Base-by-base conservation (phyloP, 805 yeast species). In the Metschnikowia chrysomelidarum region DNA sequence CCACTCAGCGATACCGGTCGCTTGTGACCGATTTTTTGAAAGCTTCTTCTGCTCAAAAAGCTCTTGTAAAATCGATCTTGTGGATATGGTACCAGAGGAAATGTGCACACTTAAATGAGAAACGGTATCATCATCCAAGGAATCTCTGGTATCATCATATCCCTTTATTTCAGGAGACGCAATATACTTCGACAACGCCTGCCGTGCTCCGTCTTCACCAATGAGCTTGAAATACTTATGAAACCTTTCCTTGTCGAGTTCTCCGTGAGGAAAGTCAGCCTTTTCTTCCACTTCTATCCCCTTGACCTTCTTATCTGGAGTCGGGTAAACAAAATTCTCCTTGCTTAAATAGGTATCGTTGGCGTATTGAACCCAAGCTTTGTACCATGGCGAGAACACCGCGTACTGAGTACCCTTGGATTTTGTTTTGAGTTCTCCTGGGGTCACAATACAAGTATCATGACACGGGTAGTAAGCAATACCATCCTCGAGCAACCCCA, bases 41-140 rank as follows among this genome's bases (percentile, higher is more conserved):
- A 51, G 41, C 47, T 58, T 37, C 36, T 53, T 26, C 11, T 56
- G 56, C n/a, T 56, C 45, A 12, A 29, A 36, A 20, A 64, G 51
- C 40, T 53, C 53, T 19, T 55, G 44, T 6, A 69, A 53, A 3
- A 73, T 55, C 3, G 61, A 48, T 20, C 76, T 50, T 1, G 75
- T 53, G 5, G 77, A 66, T 2, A 76, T 51, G 4, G 67, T 53
- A 0, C 82, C 82, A 11, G 62, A 46, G 1, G 78, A 57, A 13
- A 76, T 51, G 43, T 72, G 71, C 4, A 62, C 61, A 35, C 78
- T 70, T 41, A 76, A 49, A 15, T 64, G 59, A 1, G 80, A 71
- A 0, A 59, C 53, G 17, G 54, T 53, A 29, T 61, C 60, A 7
- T 36, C 38, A 6, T 49, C 55, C 1, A 67, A 57, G 10, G 46